These are phyloP conservation scores for Neurospora cerealis DNA, from an alignment of 495 filamentous ascomycete species.

Conservation along the genomic window DNA sequence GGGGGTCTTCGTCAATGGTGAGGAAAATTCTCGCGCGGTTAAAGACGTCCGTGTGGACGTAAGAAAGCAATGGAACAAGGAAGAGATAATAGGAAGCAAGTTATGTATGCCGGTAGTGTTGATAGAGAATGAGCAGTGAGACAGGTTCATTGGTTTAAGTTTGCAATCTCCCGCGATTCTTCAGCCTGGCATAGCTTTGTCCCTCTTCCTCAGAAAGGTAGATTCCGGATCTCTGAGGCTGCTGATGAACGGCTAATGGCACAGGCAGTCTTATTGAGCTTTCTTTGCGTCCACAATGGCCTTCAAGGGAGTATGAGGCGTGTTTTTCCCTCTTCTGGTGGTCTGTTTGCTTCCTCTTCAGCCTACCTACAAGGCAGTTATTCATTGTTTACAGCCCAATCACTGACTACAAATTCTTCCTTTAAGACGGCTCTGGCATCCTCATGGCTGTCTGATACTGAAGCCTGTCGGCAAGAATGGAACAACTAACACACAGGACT, in stretches of 20 bases:
- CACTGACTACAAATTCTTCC: not conserved
- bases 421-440: not conserved
- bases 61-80: too few species aligned
- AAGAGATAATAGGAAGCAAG: too few species aligned
- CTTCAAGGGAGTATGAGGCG: not conserved
- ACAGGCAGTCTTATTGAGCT: not conserved
- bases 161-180: not conserved
- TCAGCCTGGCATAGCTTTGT: not conserved
- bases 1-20: too few species aligned
- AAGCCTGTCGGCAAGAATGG: not conserved
- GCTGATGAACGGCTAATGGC: not conserved
- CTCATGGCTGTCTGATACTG: not conserved
- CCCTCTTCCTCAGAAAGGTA: not conserved
- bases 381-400: not conserved
- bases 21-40: too few species aligned
- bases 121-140: too few species aligned
- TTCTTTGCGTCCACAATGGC: not conserved
- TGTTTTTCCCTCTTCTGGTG: not conserved
- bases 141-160: too few species aligned
- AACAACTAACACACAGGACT: rapidly evolving
- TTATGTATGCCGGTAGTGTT: too few species aligned
- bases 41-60: too few species aligned
- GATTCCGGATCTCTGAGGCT: not conserved
- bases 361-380: not conserved
- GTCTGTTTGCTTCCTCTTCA: not conserved